Conservation (phyloP, 164 flowering plant species). For the Tetracentron sinense region DNA sequence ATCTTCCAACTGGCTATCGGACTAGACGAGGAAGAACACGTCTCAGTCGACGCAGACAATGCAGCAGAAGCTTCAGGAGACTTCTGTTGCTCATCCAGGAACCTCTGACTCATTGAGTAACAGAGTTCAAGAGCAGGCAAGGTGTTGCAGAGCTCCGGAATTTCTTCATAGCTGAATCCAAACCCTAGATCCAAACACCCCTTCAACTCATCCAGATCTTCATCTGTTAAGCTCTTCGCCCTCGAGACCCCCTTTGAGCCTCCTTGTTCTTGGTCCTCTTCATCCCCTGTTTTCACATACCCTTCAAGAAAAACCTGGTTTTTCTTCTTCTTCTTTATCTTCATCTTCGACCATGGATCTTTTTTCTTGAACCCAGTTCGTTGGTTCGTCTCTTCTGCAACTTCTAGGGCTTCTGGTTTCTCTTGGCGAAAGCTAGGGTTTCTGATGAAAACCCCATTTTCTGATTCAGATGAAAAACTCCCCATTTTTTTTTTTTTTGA, state of each 20-base stretch:
- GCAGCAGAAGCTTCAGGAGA: slow-evolving; percentile 31
- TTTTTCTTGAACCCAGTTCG: not conserved
- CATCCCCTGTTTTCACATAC: slow-evolving; percentile 43
- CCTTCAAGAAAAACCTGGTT: slow-evolving; percentile 65
- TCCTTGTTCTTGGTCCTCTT: slow-evolving; percentile 32
- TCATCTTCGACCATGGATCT: slow-evolving; percentile 19
- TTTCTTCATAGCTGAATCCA: slow-evolving; percentile 81
- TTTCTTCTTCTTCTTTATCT: slow-evolving; percentile 61
- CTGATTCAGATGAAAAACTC: too few species aligned
- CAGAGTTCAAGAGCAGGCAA: slow-evolving; percentile 90
- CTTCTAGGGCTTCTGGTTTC: not conserved
- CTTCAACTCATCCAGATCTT: slow-evolving; percentile 69
- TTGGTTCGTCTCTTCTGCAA: not conserved
- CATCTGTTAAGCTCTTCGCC: slow-evolving; percentile 75
- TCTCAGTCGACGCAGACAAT: slow-evolving; percentile 1
- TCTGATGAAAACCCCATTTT: too few species aligned
- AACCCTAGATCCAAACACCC: slow-evolving; percentile 90
- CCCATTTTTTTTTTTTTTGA: too few species aligned
- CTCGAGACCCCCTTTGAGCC: slow-evolving; percentile 26
- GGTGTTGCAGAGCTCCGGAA: slow-evolving; percentile 83
- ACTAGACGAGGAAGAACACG: slow-evolving; percentile 25
- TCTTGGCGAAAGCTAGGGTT: not conserved
- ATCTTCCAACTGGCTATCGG: slow-evolving; percentile 83
- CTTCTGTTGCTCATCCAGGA: slow-evolving; percentile 49
- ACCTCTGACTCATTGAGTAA: slow-evolving; percentile 84